Evolutionary conservation across 176 grass and related monocot species (phyloP), one percentile per base, ranked within the genome.

Genomic region (Juncus inflexus): DNA sequence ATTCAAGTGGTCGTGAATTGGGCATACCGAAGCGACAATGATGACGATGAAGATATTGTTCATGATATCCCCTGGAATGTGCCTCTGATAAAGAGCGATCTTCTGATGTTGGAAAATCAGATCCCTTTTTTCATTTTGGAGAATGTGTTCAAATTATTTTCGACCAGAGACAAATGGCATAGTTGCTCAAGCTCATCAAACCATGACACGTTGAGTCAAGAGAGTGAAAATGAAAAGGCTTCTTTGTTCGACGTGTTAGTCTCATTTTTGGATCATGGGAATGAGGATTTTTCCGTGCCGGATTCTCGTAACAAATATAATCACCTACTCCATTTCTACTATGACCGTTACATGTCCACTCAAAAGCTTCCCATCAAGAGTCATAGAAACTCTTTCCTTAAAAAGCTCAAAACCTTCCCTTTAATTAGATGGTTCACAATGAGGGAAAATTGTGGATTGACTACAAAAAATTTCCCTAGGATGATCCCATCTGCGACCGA

Each of bases 281-380:
- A 59, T 35, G 67, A 71, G 13, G 42, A 37, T 10, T 43, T 41
- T 10, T 2, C 12, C 8, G 3, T 55, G 12, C 60, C 39, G 1
- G 35, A 39, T 8, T 7, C 12, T 37, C 58, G 50, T 64, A 42
- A 54, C 63, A 64, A 42, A 7, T 75, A 63, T 9, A 15, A 52
- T 35, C 72, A 75, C 51, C 53, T 75, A 45, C 61, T 75, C 12
- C 10, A 54, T 64, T 64, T 64, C n/a, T 75, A 75, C 49, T 75
- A 75, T 15, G 58, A 64, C 10, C 63, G 72, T 10, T 64, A 64
- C 72, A 63, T 75, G 36, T 42, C 60, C 10, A 65, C 8, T 15
- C 72, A 71, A 40, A 42, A 70, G 52, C 7, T 3, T 6, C 65
- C 65, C 2, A 7, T 7, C 65, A 67, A 67, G 28, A 43, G 7